Percentiles rank a stretch among this genome's conserved stretches.
Conservation (phyloP, 768 basidiomycete genomes). For the Coprinopsis cinerea region DNA sequence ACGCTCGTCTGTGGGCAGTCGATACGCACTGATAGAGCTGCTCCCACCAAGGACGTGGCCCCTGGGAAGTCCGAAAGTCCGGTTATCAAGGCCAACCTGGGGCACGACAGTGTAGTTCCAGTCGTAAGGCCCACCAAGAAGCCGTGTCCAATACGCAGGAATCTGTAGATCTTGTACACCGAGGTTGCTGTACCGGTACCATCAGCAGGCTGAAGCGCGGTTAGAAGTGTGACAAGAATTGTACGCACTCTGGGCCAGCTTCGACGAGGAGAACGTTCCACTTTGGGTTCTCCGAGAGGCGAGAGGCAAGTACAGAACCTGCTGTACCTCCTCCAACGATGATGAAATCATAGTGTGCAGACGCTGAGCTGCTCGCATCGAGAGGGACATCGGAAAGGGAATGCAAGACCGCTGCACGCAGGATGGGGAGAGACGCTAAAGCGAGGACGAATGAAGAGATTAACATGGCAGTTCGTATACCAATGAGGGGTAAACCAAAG, state of each 20-base stretch:
- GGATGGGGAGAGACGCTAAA: no score
- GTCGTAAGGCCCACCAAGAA: constrained; percentile 1
- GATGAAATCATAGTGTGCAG: no score
- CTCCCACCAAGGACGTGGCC: constrained; percentile 25
- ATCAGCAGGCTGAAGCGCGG: no score
- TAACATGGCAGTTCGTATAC: no score
- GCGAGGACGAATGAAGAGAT: no score
- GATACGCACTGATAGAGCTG: constrained; percentile 19
- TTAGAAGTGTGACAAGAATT: not conserved
- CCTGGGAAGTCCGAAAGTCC: constrained; percentile 17
- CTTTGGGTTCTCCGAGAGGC: constrained; percentile 26
- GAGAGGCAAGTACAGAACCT: constrained; percentile 29
- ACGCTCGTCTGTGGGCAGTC: not conserved
- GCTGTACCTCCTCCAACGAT: no score
- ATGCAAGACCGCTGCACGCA: no score
- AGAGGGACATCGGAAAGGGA: no score
- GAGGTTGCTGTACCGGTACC: constrained; percentile 6
- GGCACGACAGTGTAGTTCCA: constrained; percentile 19
- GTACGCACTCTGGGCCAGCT: constrained; percentile 27
- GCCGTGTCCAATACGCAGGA: not conserved
- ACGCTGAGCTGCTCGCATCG: no score
- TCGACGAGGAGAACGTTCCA: constrained; percentile 29
- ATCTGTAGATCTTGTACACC: constrained; percentile 6
- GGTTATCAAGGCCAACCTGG: constrained; percentile 18
- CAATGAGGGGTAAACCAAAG: no score